These are phyloP conservation scores for Penicillium sp. DNA, from an alignment of 2,329 filamentous ascomycete genomes.

Conservation along the genomic window DNA sequence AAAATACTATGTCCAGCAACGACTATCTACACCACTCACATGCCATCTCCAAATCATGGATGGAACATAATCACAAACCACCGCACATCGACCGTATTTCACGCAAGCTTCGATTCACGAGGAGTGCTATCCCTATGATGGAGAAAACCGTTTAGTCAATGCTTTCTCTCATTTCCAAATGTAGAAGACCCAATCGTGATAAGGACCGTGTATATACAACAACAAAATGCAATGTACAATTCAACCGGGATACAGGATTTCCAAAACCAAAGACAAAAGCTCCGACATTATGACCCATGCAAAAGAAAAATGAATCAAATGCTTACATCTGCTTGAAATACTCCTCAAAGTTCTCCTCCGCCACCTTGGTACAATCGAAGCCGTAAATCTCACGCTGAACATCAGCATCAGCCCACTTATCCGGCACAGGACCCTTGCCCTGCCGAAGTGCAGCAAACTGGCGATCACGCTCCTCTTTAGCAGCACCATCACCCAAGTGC, in stretches of 20 bases:
- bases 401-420: constrained; percentile 72
- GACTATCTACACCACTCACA: neutral
- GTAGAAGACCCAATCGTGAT: neutral
- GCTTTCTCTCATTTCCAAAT: neutral
- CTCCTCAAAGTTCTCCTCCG: constrained; percentile 55
- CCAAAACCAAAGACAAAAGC: neutral
- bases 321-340: constrained; percentile 41
- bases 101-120: constrained; percentile 12
- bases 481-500: constrained; percentile 60
- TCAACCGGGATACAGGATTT: neutral
- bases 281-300: neutral
- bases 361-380: constrained; percentile 61
- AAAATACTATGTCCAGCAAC: constrained; percentile 1
- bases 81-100: neutral
- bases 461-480: constrained; percentile 61
- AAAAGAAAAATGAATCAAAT: neutral
- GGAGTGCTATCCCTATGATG: constrained; percentile 3
- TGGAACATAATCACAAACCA: neutral
- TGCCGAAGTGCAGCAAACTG: constrained; percentile 57
- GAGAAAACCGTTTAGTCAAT: constrained; percentile 9
- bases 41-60: neutral
- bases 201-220: constrained; percentile 9
- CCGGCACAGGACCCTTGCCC: constrained; percentile 52
- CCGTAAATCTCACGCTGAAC: constrained; percentile 68
- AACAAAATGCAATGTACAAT: neutral